These are phyloP conservation scores for Magnolia officinalis DNA, from an alignment of 164 flowering plant species.

Conservation along the genomic window DNA sequence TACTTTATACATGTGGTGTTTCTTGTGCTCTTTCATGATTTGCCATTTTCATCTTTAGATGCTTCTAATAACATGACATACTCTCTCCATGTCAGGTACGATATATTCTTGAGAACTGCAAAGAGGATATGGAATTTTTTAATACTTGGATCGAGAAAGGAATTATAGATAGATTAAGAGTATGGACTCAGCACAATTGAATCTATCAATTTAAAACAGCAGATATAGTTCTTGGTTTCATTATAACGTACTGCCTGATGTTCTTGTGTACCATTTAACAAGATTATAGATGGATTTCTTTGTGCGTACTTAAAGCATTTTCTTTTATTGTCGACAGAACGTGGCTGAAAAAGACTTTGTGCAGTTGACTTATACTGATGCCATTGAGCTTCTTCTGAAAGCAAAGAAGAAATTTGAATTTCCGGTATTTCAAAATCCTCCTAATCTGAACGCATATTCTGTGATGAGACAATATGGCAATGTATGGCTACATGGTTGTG, in stretches of 20 bases:
- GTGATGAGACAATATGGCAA: background rate
- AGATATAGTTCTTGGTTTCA: background rate
- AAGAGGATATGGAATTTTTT: slow-evolving; percentile 99
- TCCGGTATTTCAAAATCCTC: slow-evolving; percentile 45
- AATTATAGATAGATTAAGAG: slow-evolving; percentile 74
- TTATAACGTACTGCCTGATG: background rate
- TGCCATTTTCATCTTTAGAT: background rate
- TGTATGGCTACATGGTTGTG: background rate
- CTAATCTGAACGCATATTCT: background rate
- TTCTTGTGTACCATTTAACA: background rate
- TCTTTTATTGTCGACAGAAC: slow-evolving; percentile 41
- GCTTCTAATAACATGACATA: slow-evolving; percentile 2
- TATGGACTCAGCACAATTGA: slow-evolving; percentile 35
- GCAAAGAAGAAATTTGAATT: slow-evolving; percentile 86
- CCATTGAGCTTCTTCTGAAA: slow-evolving; percentile 70
- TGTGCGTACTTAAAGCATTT: background rate
- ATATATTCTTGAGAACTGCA: slow-evolving; percentile 83
- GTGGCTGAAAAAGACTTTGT: slow-evolving; percentile 84
- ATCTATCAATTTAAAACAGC: background rate
- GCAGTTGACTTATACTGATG: slow-evolving; percentile 90
- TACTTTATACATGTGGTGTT: background rate
- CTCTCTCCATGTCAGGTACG: slow-evolving; percentile 53
- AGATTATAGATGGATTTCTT: background rate
- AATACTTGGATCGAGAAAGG: slow-evolving; percentile 96
- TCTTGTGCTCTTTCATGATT: background rate